Conservation (phyloP, 2,329 filamentous ascomycete genomes). For the Blumeria hordei region DNA sequence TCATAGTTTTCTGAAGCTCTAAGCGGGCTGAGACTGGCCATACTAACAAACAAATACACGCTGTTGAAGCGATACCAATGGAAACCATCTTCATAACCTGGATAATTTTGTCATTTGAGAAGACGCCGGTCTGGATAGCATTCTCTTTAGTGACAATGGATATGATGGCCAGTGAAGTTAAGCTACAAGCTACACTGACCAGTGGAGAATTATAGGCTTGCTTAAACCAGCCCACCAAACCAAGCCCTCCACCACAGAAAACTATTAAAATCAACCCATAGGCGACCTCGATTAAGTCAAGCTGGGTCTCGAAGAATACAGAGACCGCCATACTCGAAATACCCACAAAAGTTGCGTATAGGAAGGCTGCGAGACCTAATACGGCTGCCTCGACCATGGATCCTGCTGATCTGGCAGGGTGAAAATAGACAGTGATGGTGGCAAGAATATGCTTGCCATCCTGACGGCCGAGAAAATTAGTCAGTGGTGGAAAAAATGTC, state of each 20-base stretch:
- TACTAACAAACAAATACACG: conserved; percentile 51
- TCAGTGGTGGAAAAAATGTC: conserved; percentile 55
- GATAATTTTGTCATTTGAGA: conserved; percentile 58
- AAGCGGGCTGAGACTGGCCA: conserved; percentile 57
- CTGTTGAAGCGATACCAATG: conserved; percentile 50
- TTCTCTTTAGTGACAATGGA: conserved; percentile 81
- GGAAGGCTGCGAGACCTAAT: conserved; percentile 52
- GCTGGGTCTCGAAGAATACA: conserved; percentile 45
- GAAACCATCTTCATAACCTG: conserved; percentile 66
- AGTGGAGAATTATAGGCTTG: conserved; percentile 54
- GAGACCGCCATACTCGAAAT: conserved; percentile 76
- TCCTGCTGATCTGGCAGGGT: conserved; percentile 63
- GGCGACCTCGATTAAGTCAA: conserved; percentile 43
- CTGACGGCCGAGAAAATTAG: conserved; percentile 51
- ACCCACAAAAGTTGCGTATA: conserved; percentile 53
- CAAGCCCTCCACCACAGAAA: conserved; percentile 68
- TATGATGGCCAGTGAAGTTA: conserved; percentile 73
- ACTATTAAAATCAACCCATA: conserved; percentile 59
- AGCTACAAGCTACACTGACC: conserved; percentile 64
- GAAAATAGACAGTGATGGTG: conserved; percentile 86
- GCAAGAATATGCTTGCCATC: conserved; percentile 89
- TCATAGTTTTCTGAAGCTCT: conserved; percentile 49
- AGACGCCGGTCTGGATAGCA: conserved; percentile 56
- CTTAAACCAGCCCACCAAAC: conserved; percentile 73
- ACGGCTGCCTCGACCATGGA: conserved; percentile 74